Base-by-base conservation (phyloP, 73 alveolate genomes). In the Halteria grandinella region DNA sequence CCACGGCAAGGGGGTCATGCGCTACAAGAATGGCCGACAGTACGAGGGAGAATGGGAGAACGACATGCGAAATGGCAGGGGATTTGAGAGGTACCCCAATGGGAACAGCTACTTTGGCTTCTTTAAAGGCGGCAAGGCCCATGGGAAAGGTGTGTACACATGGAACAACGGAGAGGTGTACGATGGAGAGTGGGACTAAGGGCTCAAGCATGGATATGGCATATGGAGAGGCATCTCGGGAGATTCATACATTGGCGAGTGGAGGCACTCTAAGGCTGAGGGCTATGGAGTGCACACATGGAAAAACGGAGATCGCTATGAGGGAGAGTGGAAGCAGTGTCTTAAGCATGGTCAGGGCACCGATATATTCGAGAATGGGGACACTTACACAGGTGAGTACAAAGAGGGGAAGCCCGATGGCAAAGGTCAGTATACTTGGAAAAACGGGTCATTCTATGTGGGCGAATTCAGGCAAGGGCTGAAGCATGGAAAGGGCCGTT, bases 321-420 rank as follows among this genome's bases (percentile, higher is more conserved):
- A 85, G 36, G 93, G 93, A 31, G 86, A 85, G 45, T 85, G 84
- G 75, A 85, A 77, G 58, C 17, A 36, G 11, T 85, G 89, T 41
- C 36, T 85, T 37, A 85, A 85, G 50, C 86, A 85, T 27, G 93
- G 93, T n/a, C 43, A 55, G 66, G 93, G 93, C 25, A 66, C 89
- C 3, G 93, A 85, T 39, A 78, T 57, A 28, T 85, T 85, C 66
- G 86, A 83, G 0, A 85, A 85, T 69, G 93, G 93, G 20, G 93
- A 85, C 44, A 58, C 69, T 29, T 85, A 78, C 53, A 78, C 85
- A 4, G 93, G 93, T 25, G 76, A 85, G 41, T 85, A 85, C 52
- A 52, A 53, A 69, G 78, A 82, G 29, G 93, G 93, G n/a, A 85
- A 85, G 41, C 93, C 93, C 6, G 79, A 78, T 21, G 93, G 93